Percentiles rank a stretch among this genome's conserved stretches.
These are phyloP conservation scores for Lactarius pseudohatsudake DNA, from an alignment of 768 basidiomycete genomes.

Conservation along the genomic window DNA sequence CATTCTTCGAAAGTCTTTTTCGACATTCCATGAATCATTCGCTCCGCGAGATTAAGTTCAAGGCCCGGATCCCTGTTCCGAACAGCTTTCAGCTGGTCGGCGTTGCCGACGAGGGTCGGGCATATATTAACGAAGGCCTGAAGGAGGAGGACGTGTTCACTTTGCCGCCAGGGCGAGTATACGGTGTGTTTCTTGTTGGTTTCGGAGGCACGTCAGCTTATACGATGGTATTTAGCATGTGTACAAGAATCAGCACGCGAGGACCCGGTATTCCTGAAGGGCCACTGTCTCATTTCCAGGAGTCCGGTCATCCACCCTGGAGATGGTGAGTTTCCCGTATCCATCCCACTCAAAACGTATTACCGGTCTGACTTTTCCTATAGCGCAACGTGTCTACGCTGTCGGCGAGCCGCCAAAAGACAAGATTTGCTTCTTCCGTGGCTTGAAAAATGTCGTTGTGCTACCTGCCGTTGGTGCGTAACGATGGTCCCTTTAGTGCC, in stretches of 20 bases:
- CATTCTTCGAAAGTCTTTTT: constrained; percentile 57
- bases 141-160: constrained; percentile 17
- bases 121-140: constrained; percentile 18
- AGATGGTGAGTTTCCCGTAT: constrained; percentile 29
- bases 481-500: background rate
- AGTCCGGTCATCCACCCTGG: constrained; percentile 40
- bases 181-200: constrained; percentile 9
- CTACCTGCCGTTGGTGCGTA: constrained; percentile 28
- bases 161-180: constrained; percentile 11
- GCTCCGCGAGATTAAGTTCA: constrained; percentile 71
- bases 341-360: background rate
- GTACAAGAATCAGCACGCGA: constrained; percentile 12
- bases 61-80: constrained; percentile 71
- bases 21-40: constrained; percentile 62
- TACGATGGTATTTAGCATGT: constrained; percentile 15
- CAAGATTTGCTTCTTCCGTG: constrained; percentile 29
- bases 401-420: constrained; percentile 34
- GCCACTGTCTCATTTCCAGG: constrained; percentile 32
- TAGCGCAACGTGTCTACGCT: constrained; percentile 33
- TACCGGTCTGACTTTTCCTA: background rate
- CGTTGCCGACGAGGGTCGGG: constrained; percentile 74
- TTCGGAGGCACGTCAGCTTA: background rate
- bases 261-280: constrained; percentile 9
- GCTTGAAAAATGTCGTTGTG: constrained; percentile 33
- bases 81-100: constrained; percentile 72